Evolutionary conservation across 306 rosid genomes (phyloP), one percentile per base, ranked within the genome.

Genomic region (Cucurbita ficifolia): DNA sequence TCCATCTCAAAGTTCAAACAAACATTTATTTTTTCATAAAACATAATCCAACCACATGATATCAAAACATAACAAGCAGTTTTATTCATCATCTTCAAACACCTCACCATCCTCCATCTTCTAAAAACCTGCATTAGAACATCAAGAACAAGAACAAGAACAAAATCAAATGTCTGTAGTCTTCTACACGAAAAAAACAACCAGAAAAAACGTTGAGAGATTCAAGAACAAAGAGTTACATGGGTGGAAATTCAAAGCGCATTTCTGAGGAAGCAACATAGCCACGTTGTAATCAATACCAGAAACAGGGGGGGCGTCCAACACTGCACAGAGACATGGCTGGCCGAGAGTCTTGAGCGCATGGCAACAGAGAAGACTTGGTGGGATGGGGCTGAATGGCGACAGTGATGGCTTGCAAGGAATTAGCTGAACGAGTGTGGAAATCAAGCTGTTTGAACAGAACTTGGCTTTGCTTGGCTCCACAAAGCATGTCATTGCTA

Each of bases 231-330:
- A 71, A 54, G 39, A 5, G 40, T 18, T 76, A 84, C 98, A 92
- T 79, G 98, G 93, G 14, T 87, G 89, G 22, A 90, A 93, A 90
- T 78, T 81, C 21, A 81, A 45, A 0, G 78, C 74, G 79, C 96
- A 93, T 76, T 90, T 93, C 6, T 84, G 84, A 0, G 93, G 98
- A 29, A 93, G 96, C 74, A 74, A 86, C 45, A 88, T 56, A 48
- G 96, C 98, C 93, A 86, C 81, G 76, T 61, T 88, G 59, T 96
- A 88, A 76, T 93, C 96, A 4, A 93, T 81, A 2, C 98, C 98
- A 3, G 96, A 75, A 16, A 93, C 84, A 0, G 96, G 91, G 51
- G 98, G 97, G 18, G 96, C 96, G 45, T 87, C 87, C 61, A 88
- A 76, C 21, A 90, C 85, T 5, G 85, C 88, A 76, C 98, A 93